phyloP scores from a whole-genome alignment of 352 stramenopile species.

The Phytophthora chlamydospora region DNA sequence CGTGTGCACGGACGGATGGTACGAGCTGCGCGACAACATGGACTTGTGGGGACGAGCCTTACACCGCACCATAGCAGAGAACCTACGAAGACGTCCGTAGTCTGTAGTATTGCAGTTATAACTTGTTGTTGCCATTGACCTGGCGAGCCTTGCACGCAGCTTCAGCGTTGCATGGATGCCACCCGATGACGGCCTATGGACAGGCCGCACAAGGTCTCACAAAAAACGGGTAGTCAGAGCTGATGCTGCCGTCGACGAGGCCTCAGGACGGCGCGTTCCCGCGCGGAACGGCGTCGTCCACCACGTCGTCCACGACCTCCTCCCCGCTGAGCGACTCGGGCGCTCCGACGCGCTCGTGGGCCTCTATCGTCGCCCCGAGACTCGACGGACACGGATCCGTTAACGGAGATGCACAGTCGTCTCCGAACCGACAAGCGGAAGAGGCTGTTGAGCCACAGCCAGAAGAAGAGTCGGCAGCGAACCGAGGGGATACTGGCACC shows the following conservation, averaged over 20 bases:
- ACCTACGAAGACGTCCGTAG: constrained; percentile 16
- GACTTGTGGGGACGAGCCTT: constrained; percentile 38
- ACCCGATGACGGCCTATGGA: constrained; percentile 1
- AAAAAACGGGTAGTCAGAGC: background rate
- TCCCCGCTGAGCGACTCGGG: constrained; percentile 15
- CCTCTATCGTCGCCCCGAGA: constrained; percentile 12
- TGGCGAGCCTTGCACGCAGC: background rate
- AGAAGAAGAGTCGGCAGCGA: background rate
- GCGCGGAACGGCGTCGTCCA: constrained; percentile 6
- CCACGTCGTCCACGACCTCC: constrained; percentile 20
- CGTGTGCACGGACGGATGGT: constrained; percentile 34
- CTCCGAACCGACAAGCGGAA: background rate
- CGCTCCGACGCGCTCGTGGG: constrained; percentile 9
- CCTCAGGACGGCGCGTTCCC: background rate
- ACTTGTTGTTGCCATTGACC: background rate
- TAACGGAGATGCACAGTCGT: too few relatives aligned
- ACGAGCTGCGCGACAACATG: constrained; percentile 37
- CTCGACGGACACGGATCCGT: background rate
- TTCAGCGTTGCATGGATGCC: constrained; percentile 5
- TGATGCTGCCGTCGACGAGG: background rate
- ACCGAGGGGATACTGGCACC: background rate
- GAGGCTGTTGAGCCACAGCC: background rate
- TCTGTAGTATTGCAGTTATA: background rate
- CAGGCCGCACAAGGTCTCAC: background rate
- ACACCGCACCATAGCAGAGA: constrained; percentile 29